phyloP scores from a whole-genome alignment of 2,329 filamentous ascomycete genomes.

The Thermoascus crustaceus region DNA sequence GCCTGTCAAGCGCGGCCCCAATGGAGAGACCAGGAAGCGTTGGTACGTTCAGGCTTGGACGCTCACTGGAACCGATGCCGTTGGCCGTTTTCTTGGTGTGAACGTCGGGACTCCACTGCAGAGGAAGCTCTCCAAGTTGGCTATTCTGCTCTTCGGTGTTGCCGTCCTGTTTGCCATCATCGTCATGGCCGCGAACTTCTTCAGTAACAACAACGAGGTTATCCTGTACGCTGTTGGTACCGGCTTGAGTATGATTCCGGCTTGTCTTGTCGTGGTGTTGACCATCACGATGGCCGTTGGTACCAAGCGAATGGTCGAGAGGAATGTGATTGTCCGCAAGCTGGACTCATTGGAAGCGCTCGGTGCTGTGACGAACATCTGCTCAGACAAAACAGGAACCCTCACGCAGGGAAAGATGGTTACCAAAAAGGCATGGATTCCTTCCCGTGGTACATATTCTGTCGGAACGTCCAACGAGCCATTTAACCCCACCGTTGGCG shows the following conservation, averaged over 20 bases:
- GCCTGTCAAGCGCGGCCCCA: no score
- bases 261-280: no score
- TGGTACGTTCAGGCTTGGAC: constrained; percentile 46
- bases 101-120: constrained; percentile 66
- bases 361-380: constrained; percentile 54
- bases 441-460: constrained; percentile 49
- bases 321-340: constrained; percentile 51
- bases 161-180: no score
- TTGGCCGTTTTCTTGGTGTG: constrained; percentile 58
- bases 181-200: no score
- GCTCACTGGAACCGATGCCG: constrained; percentile 48
- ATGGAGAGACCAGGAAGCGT: constrained; percentile 44
- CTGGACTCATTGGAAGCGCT: constrained; percentile 52
- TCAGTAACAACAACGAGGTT: no score
- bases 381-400: constrained; percentile 53
- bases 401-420: constrained; percentile 59
- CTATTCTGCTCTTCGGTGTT: constrained; percentile 57
- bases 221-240: no score
- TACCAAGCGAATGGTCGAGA: constrained; percentile 50
- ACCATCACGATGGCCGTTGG: constrained; percentile 59
- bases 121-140: constrained; percentile 60
- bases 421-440: constrained; percentile 52
- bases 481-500: constrained; percentile 48
- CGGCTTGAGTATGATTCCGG: no score
- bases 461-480: constrained; percentile 49